A percentile compares a stretch with the other conserved stretches of the same genome.
These are phyloP conservation scores for Scytalidium sp. DNA, from an alignment of 2,329 filamentous ascomycete genomes.

Conservation along the genomic window DNA sequence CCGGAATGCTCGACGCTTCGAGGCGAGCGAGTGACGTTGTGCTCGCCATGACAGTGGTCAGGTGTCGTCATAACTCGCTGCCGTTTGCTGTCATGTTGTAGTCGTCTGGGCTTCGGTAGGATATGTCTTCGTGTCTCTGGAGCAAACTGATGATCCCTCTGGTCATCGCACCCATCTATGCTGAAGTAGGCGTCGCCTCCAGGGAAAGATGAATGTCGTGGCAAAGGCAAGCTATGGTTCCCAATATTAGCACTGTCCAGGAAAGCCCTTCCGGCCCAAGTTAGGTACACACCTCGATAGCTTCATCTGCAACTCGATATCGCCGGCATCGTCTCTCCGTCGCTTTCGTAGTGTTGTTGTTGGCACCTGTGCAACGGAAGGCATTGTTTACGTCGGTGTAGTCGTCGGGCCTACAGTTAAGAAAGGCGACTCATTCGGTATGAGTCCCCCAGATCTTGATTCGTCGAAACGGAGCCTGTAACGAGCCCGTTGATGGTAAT, in stretches of 20 bases:
- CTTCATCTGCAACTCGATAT: constrained; percentile 7
- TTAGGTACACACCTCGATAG: constrained; percentile 9
- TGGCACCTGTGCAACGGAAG: constrained; percentile 20
- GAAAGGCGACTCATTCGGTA: too few species aligned
- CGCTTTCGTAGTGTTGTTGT: constrained; percentile 14
- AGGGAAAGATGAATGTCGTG: background rate
- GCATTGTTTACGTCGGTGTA: constrained; percentile 16
- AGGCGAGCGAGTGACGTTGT: too few species aligned
- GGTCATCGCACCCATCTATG: background rate
- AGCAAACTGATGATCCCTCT: background rate
- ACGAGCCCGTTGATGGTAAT: too few species aligned
- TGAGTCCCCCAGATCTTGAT: too few species aligned
- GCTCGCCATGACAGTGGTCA: background rate
- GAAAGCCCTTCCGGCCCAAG: background rate
- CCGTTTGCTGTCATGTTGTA: constrained; percentile 9
- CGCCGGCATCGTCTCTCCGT: constrained; percentile 15
- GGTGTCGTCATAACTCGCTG: constrained; percentile 6
- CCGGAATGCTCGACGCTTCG: too few species aligned
- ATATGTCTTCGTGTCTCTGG: background rate
- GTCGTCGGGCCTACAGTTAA: too few species aligned
- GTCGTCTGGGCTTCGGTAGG: background rate
- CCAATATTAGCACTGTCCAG: background rate
- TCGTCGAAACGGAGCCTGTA: too few species aligned
- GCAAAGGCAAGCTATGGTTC: background rate
- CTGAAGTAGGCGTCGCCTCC: background rate